These are phyloP conservation scores for Penicillium chermesinum DNA, from an alignment of 495 filamentous ascomycete species.

Conservation along the genomic window DNA sequence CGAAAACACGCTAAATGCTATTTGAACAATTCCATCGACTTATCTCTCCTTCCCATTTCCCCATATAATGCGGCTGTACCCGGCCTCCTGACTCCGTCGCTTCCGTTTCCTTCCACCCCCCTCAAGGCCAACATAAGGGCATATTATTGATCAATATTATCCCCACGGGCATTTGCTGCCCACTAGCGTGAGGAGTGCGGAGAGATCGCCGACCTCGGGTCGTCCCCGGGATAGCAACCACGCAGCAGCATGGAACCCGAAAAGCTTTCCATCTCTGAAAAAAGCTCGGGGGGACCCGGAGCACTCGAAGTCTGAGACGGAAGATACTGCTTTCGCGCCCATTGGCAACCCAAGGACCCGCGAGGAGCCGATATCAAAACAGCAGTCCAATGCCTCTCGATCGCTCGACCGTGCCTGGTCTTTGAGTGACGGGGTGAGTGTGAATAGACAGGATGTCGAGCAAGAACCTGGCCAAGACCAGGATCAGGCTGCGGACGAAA, in stretches of 20 bases:
- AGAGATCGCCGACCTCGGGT: background rate
- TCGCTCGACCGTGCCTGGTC: slow-evolving; percentile 44
- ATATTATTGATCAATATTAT: no score
- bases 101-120: no score
- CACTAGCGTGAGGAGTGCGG: no score
- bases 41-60: no score
- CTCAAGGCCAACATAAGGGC: no score
- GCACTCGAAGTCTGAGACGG: slow-evolving; percentile 12
- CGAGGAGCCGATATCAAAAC: slow-evolving; percentile 15
- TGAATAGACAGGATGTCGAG: slow-evolving; percentile 30
- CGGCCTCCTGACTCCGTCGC: no score
- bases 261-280: background rate
- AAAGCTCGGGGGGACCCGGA: slow-evolving; percentile 11
- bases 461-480: slow-evolving; percentile 12
- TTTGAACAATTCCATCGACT: no score
- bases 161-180: no score
- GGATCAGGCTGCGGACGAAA: slow-evolving; percentile 13
- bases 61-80: no score
- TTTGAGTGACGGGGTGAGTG: slow-evolving; percentile 58
- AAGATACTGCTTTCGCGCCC: slow-evolving; percentile 24
- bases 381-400: slow-evolving; percentile 20
- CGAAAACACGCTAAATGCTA: no score
- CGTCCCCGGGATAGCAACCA: slow-evolving; percentile 5
- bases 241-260: slow-evolving; percentile 1
- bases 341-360: slow-evolving; percentile 13